phyloP scores from a whole-genome alignment of 495 filamentous ascomycete species.

The Tuber brumale region DNA sequence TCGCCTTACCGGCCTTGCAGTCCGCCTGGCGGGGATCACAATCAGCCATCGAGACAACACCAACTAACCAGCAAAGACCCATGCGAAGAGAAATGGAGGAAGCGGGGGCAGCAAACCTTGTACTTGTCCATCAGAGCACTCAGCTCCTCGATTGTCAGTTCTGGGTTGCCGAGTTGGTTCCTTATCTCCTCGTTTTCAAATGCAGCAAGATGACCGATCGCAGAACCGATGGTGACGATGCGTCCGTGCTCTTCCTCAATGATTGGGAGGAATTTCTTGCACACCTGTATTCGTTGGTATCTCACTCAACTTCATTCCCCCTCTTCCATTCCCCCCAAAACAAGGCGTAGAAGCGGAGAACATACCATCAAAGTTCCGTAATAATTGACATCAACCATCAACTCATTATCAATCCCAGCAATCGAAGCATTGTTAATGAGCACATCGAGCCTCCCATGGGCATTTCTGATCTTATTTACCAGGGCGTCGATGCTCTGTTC shows the following conservation, averaged over 20 bases:
- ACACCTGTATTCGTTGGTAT: conserved; percentile 8
- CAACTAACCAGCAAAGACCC: background rate
- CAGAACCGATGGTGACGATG: conserved; percentile 14
- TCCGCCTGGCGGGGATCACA: background rate
- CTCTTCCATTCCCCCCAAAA: background rate
- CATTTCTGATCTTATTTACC: conserved; percentile 40
- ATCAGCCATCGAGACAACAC: background rate
- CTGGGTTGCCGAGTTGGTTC: conserved; percentile 2
- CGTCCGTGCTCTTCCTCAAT: conserved; percentile 6
- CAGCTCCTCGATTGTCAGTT: conserved; percentile 9
- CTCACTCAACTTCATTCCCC: background rate
- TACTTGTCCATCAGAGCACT: conserved; percentile 13
- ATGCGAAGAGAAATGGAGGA: background rate
- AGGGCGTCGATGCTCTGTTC: conserved; percentile 9
- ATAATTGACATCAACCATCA: conserved; percentile 20
- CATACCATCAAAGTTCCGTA: conserved; percentile 23
- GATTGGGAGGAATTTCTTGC: conserved; percentile 17
- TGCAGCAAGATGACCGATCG: background rate
- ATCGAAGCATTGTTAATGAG: conserved; percentile 20
- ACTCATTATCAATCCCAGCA: background rate
- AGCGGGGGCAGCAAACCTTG: conserved; percentile 6
- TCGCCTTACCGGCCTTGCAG: conserved; percentile 3
- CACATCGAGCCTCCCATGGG: conserved; percentile 16
- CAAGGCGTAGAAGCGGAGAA: background rate
- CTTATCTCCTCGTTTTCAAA: conserved; percentile 13